Evolutionary conservation across 202 grass and related monocot species (phyloP), one percentile per base, ranked within the genome.

Genomic region (Cymbopogon flexuosus): DNA sequence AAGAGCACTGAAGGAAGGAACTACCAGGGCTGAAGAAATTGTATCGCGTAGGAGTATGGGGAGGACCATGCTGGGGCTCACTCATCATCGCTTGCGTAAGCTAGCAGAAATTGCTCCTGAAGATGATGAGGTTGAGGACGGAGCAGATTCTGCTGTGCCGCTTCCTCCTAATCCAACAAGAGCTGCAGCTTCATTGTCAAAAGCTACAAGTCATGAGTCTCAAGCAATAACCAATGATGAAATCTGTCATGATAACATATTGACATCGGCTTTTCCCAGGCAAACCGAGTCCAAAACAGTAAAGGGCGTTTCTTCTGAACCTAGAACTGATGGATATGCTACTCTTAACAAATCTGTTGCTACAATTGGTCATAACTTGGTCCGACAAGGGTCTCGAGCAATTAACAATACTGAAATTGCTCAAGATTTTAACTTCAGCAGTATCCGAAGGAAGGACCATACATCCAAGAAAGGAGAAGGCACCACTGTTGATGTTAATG

Each of bases 81-180:
- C 36, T 56, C 19, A 5, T 14, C 56, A 8, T 19, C 29, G 47
- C 72, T 60, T 76, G 58, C 82, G 77, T 66, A 89, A 78, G 78
- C 58, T 81, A 67, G 46, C 36, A 72, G 82, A 85, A 81, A 46
- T 68, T 78, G 2, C 65, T 1, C 78, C 77, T 52, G 87, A 89
- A 33, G 78, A 72, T 5, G 35, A 33, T 33, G 78, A 85, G 51
- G 37, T 13, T 34, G 65, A 85, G 65, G 82, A 84, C 23, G 30
- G 33, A 58, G 29, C 39, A 59, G 72, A 77, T 81, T 76, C 77
- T 58, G 58, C 0, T 72, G 37, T 72, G 47, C 4, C 2, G 6
- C 27, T 81, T 51, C 45, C 45, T 81, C 31, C 57, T 42, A 40
- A 67, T 67, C 46, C 47, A 81, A 61, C 56, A 42, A 81, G 41